Conservation (phyloP, 164 flowering plant genomes). For the Malania oleifera region DNA sequence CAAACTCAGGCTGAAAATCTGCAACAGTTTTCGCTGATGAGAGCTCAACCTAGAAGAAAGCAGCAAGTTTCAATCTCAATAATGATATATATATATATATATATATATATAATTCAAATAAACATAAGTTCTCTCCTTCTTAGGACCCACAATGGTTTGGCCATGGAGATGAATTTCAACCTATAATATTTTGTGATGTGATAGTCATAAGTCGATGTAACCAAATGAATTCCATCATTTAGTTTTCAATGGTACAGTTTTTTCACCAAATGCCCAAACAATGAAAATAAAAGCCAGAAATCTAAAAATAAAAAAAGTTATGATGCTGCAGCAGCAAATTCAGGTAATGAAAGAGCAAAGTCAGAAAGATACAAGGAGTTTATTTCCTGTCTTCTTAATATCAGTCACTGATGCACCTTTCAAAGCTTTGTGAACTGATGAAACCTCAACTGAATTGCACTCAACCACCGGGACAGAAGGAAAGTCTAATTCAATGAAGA, state of each 20-base stretch:
- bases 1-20: slow-evolving; percentile 39
- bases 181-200: no score
- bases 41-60: slow-evolving; percentile 39
- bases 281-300: no score
- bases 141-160: neutral
- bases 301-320: neutral
- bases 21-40: slow-evolving; percentile 46
- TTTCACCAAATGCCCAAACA: no score
- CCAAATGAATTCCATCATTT: no score
- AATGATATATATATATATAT: no score
- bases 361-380: slow-evolving; percentile 37
- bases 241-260: no score
- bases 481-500: slow-evolving; percentile 64
- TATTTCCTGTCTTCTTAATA: slow-evolving; percentile 40
- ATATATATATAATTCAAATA: no score
- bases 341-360: neutral
- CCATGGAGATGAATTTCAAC: no score
- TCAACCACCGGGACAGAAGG: slow-evolving; percentile 42
- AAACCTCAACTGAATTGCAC: slow-evolving; percentile 33
- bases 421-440: slow-evolving; percentile 45
- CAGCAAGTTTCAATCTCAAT: no score
- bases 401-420: slow-evolving; percentile 45
- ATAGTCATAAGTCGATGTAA: no score
- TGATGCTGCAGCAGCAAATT: neutral
- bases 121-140: neutral